Percentiles rank a stretch among this genome's conserved stretches.
Conservation (phyloP, 2,329 filamentous ascomycete genomes). For the Teratosphaeria destructans region DNA sequence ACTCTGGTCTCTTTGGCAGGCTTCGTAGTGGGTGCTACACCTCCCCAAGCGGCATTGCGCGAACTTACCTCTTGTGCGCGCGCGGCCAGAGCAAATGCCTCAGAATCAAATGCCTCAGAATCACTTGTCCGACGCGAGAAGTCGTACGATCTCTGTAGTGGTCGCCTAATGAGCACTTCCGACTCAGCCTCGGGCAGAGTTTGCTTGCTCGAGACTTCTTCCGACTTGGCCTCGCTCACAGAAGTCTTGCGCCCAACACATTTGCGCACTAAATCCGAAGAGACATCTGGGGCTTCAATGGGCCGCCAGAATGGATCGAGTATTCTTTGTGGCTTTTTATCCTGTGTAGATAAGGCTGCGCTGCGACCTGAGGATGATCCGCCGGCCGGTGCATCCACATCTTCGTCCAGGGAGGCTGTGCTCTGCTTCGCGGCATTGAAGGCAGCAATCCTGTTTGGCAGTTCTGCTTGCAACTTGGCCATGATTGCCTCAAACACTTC, state of each 20-base stretch:
- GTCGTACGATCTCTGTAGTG: background rate
- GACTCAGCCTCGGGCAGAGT: background rate
- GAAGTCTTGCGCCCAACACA: background rate
- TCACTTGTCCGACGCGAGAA: background rate
- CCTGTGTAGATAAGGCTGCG: background rate
- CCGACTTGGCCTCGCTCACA: background rate
- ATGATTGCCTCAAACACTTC: slow-evolving; percentile 1
- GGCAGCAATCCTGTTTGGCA: background rate
- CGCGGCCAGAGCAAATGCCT: background rate
- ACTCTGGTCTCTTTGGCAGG: background rate
- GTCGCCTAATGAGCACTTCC: background rate
- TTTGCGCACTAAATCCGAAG: background rate
- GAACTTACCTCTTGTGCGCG: background rate
- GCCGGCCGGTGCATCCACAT: background rate
- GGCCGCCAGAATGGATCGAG: background rate
- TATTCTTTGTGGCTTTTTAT: background rate
- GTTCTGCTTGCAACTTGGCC: background rate
- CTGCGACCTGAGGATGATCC: background rate
- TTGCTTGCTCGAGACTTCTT: background rate
- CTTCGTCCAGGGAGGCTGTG: background rate
- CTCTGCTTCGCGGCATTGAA: background rate
- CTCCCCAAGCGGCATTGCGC: background rate
- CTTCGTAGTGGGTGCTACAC: background rate
- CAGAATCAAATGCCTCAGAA: background rate
- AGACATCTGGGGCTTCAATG: background rate